These are phyloP conservation scores for Aspergillus avenaceus DNA, from an alignment of 495 filamentous ascomycete species.

Conservation along the genomic window DNA sequence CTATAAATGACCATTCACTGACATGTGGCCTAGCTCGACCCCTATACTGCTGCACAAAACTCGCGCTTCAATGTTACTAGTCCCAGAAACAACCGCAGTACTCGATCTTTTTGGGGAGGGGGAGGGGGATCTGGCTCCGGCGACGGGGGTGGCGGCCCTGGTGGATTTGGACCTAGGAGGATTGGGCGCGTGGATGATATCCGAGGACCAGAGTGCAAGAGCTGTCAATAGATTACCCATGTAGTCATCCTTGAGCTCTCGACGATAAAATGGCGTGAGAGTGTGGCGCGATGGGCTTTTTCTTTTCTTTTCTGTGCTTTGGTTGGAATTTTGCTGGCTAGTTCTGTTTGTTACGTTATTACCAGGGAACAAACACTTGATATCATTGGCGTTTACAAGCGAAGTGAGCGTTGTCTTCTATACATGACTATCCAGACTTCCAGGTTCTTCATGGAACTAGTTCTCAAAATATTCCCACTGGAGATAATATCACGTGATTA, in stretches of 20 bases:
- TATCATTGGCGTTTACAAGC: background rate
- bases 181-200: conserved; percentile 42
- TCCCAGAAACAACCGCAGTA: conserved; percentile 15
- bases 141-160: conserved; percentile 27
- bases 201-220: conserved; percentile 34
- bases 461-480: too few species aligned
- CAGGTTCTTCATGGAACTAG: too few species aligned
- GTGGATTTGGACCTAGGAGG: conserved; percentile 24
- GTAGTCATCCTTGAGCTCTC: background rate
- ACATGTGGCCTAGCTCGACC: conserved; percentile 50
- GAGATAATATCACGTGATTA: conserved; percentile 2
- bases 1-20: conserved; percentile 6
- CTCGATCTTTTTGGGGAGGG: conserved; percentile 21
- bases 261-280: background rate
- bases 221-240: conserved; percentile 17
- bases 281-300: background rate
- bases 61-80: conserved; percentile 57
- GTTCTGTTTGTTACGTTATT: background rate
- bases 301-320: background rate
- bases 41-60: conserved; percentile 59
- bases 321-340: background rate
- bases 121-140: conserved; percentile 18
- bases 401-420: background rate
- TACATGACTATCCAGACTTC: background rate
- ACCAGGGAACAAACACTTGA: background rate